These are phyloP conservation scores for Pelargonium fulgidum DNA, from an alignment of 441 rosid species.

Conservation along the genomic window DNA sequence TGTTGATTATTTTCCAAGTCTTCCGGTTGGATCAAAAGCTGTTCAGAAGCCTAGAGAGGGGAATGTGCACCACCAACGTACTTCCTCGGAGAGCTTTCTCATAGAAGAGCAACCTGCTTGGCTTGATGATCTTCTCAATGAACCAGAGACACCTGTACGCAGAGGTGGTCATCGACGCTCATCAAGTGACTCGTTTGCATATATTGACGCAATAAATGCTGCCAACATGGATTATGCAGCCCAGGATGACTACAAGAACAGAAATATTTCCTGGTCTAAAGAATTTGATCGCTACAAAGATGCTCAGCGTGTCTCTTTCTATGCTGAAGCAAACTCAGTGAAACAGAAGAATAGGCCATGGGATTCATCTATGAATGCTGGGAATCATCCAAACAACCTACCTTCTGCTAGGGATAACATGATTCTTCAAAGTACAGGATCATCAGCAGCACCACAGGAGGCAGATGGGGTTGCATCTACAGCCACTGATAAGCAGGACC, in stretches of 20 bases:
- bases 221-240: conserved; percentile 50
- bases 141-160: conserved; percentile 89
- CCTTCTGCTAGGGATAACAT: conserved; percentile 46
- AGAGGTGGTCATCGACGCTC: conserved; percentile 93
- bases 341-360: conserved; percentile 54
- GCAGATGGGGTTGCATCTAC: conserved; percentile 37
- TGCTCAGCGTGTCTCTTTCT: conserved; percentile 39
- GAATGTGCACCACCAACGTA: conserved; percentile 41
- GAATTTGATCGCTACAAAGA: conserved; percentile 57
- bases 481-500: conserved; percentile 48
- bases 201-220: conserved; percentile 55
- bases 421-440: conserved; percentile 45
- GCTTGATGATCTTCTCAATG: conserved; percentile 98
- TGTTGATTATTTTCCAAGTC: conserved; percentile 16
- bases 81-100: conserved; percentile 37
- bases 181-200: conserved; percentile 96
- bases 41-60: conserved; percentile 19
- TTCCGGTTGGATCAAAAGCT: conserved; percentile 17
- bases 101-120: conserved; percentile 82
- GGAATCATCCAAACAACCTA: conserved; percentile 40
- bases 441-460: conserved; percentile 43
- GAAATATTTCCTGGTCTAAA: conserved; percentile 40
- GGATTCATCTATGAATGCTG: conserved; percentile 44
- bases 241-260: conserved; percentile 52
- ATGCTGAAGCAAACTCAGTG: conserved; percentile 39